Conservation (phyloP, 305 asterid species). For the Fraxinus albicans region DNA sequence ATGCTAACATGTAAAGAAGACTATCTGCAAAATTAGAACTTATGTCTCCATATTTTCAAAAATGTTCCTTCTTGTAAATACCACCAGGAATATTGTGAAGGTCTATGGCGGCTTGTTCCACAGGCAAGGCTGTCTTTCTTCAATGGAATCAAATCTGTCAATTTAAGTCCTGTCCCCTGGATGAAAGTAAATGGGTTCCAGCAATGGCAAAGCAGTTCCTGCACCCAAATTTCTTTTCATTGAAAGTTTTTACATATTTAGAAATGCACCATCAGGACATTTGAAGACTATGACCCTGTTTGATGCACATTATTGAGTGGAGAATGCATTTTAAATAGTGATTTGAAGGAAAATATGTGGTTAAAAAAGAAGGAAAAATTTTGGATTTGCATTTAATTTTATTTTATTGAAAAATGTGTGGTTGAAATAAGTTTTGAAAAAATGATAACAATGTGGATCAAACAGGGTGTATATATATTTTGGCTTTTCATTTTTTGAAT, state of each 20-base stretch:
- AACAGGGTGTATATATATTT: not conserved
- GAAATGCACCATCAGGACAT: not conserved
- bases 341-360: no score
- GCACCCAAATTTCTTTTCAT: not conserved
- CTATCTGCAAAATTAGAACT: not conserved
- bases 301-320: no score
- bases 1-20: not conserved
- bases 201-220: not conserved
- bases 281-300: not conserved
- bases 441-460: no score
- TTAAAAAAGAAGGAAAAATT: no score
- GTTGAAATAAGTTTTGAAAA: no score
- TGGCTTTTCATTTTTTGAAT: not conserved
- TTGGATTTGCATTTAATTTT: no score
- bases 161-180: not conserved
- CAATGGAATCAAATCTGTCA: not conserved
- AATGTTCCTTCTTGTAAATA: not conserved
- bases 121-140: not conserved
- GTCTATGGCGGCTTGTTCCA: not conserved
- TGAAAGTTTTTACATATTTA: not conserved
- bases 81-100: not conserved
- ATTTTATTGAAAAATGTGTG: no score
- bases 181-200: not conserved
- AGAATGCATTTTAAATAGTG: no score
- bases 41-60: not conserved